phyloP scores from a whole-genome alignment of 805 yeast species.

The Clavispora fructus region DNA sequence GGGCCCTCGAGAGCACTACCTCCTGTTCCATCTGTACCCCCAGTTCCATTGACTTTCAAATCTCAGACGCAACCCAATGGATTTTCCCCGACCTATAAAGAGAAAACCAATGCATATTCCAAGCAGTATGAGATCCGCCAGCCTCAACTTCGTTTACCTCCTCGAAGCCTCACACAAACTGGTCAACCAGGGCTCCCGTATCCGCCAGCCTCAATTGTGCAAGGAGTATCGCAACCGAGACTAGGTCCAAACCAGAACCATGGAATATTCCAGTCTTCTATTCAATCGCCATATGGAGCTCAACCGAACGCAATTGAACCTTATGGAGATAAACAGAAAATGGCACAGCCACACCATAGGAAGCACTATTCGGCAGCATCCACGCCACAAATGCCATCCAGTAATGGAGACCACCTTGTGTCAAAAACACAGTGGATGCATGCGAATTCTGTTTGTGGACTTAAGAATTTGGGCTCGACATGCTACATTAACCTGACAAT shows the following conservation, averaged over 20 bases:
- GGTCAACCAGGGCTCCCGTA: not conserved
- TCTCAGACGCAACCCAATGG: no score
- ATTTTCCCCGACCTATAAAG: no score
- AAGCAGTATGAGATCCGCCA: no score
- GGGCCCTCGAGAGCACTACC: not conserved
- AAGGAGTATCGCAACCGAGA: not conserved
- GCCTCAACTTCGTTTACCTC: no score
- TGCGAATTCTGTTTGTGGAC: slow-evolving; percentile 51
- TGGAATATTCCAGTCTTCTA: not conserved
- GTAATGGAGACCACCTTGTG: not conserved
- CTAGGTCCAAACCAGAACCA: not conserved
- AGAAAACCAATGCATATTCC: no score
- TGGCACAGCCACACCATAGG: not conserved
- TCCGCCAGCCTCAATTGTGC: not conserved
- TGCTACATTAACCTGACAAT: slow-evolving; percentile 74
- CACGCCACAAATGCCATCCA: not conserved
- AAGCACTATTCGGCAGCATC: not conserved
- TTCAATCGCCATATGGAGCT: no score
- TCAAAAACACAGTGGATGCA: slow-evolving; percentile 22
- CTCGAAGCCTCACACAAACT: not conserved
- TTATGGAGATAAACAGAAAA: not conserved
- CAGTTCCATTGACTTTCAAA: not conserved
- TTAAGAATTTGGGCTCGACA: slow-evolving; percentile 65
- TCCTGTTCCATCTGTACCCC: not conserved
- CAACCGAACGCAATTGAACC: no score